Conservation (phyloP, 2,329 filamentous ascomycete species). For the Periconia sp. region DNA sequence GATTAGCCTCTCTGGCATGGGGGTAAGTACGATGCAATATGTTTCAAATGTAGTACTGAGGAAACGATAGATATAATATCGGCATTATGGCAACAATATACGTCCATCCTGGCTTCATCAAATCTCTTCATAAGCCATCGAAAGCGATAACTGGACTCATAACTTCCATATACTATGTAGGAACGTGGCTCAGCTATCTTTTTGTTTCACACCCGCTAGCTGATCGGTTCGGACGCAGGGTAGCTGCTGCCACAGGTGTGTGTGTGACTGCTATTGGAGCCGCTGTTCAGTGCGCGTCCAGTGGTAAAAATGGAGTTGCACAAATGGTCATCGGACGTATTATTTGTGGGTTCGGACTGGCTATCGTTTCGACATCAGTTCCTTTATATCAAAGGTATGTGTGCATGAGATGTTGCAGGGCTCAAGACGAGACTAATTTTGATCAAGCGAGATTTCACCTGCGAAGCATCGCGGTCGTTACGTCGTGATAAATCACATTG, state of each 20-base stretch:
- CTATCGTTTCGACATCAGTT: conserved; percentile 59
- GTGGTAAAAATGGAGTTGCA: conserved; percentile 44
- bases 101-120: conserved; percentile 58
- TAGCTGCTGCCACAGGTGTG: conserved; percentile 54
- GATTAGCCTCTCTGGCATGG: conserved; percentile 60
- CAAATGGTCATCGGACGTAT: conserved; percentile 57
- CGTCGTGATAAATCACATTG: conserved; percentile 62
- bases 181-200: conserved; percentile 58
- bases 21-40: conserved; percentile 42
- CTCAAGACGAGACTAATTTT: background rate
- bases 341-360: conserved; percentile 56
- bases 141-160: conserved; percentile 55
- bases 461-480: conserved; percentile 57
- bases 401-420: background rate
- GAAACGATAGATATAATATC: conserved; percentile 55
- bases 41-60: background rate
- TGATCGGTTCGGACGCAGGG: conserved; percentile 55
- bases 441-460: conserved; percentile 56
- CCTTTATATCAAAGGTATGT: conserved; percentile 59
- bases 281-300: conserved; percentile 51
- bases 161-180: conserved; percentile 61
- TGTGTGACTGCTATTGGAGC: conserved; percentile 53
- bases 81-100: conserved; percentile 60
- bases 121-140: conserved; percentile 49
- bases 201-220: conserved; percentile 56